These are phyloP conservation scores for Cenchrus purpureus DNA, from an alignment of 176 grass and related monocot species.

Conservation along the genomic window DNA sequence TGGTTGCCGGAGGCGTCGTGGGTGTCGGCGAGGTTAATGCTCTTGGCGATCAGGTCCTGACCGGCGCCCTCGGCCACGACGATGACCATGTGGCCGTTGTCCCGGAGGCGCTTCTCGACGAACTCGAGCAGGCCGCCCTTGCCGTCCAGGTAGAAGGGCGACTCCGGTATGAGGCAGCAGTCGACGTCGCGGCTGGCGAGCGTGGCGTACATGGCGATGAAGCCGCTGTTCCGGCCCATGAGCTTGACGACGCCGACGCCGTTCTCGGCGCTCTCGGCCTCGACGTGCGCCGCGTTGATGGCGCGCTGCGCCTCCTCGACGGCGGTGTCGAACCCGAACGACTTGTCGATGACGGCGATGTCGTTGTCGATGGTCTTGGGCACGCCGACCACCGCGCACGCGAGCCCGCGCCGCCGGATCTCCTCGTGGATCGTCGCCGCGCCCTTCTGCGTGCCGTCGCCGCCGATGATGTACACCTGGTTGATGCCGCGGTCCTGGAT, in stretches of 20 bases:
- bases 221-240: conserved; percentile 92
- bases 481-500: conserved; percentile 78
- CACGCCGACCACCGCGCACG: conserved; percentile 71
- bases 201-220: conserved; percentile 91
- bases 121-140: conserved; percentile 76
- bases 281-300: conserved; percentile 88
- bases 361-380: conserved; percentile 98
- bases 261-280: conserved; percentile 85
- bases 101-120: conserved; percentile 73
- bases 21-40: conserved; percentile 51
- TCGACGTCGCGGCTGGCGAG: conserved; percentile 97
- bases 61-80: conserved; percentile 93
- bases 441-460: conserved; percentile 85
- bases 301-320: conserved; percentile 94
- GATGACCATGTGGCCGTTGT: conserved; percentile 91
- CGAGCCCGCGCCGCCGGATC: conserved; percentile 66
- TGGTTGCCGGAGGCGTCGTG: conserved; percentile 93
- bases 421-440: conserved; percentile 66
- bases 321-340: conserved; percentile 90
- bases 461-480: conserved; percentile 91
- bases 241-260: conserved; percentile 87
- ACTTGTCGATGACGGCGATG: conserved; percentile 84
- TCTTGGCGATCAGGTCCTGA: conserved; percentile 76
- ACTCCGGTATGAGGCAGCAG: conserved; percentile 91
- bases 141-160: conserved; percentile 78